Evolutionary conservation across 139 green algal genomes (phyloP), one percentile per base, ranked within the genome.

Genomic region (Nannochloris sp.): DNA sequence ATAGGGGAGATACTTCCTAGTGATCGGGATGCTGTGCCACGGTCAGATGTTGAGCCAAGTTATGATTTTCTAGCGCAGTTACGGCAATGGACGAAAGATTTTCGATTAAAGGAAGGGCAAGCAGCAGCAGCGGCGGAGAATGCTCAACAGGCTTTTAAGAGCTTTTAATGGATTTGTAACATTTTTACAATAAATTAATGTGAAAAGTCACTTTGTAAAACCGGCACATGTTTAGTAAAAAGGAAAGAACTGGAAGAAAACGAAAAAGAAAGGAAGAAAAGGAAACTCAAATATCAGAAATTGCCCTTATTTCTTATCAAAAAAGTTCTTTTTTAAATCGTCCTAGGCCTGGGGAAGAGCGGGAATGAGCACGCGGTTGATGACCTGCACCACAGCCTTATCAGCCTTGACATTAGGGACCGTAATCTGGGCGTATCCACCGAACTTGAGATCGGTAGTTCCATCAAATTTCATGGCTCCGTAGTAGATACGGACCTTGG

Each of bases 51-150:
- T 46, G 44, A 69, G 1, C 70, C 77, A 1, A 70, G 56, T 25
- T 37, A 51, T 0, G 80, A 89, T 1, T 89, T 89, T 45, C n/a
- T 87, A 58, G 6, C 51, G 45, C 81, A 86, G 80, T 60, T 89
- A 38, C 54, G 68, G 1, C 60, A 80, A 57, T 89, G 72, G 65
- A 85, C 76, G 8, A 19, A 30, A 7, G 42, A 51, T 19, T 88
- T 78, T 25, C 45, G 82, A 13, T 46, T 84, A 56, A 23, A 68
- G 14, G 37, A 37, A 32, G 23, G n/a, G n/a, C n/a, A n/a, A n/a
- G n/a, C n/a, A n/a, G n/a, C n/a, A n/a, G n/a, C n/a, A n/a, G n/a
- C n/a, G n/a, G n/a, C n/a, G n/a, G n/a, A n/a, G n/a, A n/a, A n/a
- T n/a, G n/a, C n/a, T n/a, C n/a, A n/a, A n/a, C n/a, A n/a, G n/a